Evolutionary conservation across 2,329 filamentous ascomycete genomes (phyloP).

Genomic region (Ilyonectria destructans): DNA sequence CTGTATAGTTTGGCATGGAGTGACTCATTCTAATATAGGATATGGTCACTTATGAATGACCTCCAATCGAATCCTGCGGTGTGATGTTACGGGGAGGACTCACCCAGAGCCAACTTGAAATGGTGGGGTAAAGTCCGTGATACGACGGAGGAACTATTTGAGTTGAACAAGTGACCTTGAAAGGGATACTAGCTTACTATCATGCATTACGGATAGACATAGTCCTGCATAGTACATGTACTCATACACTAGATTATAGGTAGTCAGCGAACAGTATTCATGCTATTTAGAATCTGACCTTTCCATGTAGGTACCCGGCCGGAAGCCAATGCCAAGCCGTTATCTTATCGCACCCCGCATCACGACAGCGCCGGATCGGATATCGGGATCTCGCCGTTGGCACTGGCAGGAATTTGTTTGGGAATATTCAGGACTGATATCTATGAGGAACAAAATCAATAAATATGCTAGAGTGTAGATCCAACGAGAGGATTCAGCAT

Average conservation of each 20-base stretch:
- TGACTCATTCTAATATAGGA: not conserved
- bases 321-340: not conserved
- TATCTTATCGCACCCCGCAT: conserved; percentile 12
- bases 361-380: not conserved
- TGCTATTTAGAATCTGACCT: not conserved
- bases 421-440: not conserved
- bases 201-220: too few relatives aligned
- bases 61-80: not conserved
- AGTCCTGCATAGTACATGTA: too few relatives aligned
- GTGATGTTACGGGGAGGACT: not conserved
- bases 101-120: not conserved
- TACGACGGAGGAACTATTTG: not conserved
- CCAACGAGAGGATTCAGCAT: not conserved
- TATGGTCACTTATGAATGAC: not conserved
- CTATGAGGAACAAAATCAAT: not conserved
- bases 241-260: too few relatives aligned
- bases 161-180: too few relatives aligned
- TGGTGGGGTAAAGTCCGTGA: not conserved
- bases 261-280: not conserved
- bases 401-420: too few relatives aligned
- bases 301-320: not conserved
- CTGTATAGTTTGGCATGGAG: not conserved
- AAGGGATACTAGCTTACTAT: too few relatives aligned
- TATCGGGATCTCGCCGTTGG: not conserved
- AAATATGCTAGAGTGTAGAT: not conserved